These are phyloP conservation scores for Ophiocordyceps camponoti-saundersi DNA, from an alignment of 2,329 filamentous ascomycete species.

Conservation along the genomic window DNA sequence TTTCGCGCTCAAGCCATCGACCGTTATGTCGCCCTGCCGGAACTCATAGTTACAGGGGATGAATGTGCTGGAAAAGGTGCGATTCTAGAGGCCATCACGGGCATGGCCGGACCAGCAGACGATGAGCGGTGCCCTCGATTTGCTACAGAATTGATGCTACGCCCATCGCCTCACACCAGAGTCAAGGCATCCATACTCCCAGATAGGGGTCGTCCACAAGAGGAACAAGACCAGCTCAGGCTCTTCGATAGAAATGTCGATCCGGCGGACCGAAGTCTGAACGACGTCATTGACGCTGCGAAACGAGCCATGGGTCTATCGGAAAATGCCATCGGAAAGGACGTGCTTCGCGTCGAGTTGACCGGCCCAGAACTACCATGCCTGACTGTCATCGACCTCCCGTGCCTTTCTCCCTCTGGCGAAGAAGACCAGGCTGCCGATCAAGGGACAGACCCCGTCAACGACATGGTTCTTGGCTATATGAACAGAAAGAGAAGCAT, in stretches of 20 bases:
- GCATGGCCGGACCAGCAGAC: conserved; percentile 40
- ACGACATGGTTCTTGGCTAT: conserved; percentile 32
- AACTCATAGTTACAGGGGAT: conserved; percentile 42
- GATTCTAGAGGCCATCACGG: conserved; percentile 46
- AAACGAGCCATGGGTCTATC: conserved; percentile 30
- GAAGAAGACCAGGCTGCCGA: conserved; percentile 27
- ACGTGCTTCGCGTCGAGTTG: conserved; percentile 30
- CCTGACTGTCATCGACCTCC: conserved; percentile 41
- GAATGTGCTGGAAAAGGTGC: conserved; percentile 49
- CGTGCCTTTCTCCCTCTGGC: conserved; percentile 32
- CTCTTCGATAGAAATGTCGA: conserved; percentile 10
- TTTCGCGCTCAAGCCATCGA: conserved; percentile 5
- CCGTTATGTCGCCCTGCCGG: conserved; percentile 19
- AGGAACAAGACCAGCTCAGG: conserved; percentile 9
- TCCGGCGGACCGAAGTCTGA: conserved; percentile 9
- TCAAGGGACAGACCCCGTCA: conserved; percentile 24
- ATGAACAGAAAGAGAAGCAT: conserved; percentile 39
- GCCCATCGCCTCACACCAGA: conserved; percentile 17
- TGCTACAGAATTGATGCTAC: conserved; percentile 42
- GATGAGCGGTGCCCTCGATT: conserved; percentile 45
- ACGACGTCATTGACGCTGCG: conserved; percentile 19
- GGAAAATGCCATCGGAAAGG: conserved; percentile 22
- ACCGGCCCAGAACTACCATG: conserved; percentile 28
- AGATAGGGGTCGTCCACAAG: conserved; percentile 9
- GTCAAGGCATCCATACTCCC: conserved; percentile 18